Evolutionary conservation across 345 rosid genomes (phyloP), one percentile per base, ranked within the genome.

Genomic region (Carallia pectinifolia): DNA sequence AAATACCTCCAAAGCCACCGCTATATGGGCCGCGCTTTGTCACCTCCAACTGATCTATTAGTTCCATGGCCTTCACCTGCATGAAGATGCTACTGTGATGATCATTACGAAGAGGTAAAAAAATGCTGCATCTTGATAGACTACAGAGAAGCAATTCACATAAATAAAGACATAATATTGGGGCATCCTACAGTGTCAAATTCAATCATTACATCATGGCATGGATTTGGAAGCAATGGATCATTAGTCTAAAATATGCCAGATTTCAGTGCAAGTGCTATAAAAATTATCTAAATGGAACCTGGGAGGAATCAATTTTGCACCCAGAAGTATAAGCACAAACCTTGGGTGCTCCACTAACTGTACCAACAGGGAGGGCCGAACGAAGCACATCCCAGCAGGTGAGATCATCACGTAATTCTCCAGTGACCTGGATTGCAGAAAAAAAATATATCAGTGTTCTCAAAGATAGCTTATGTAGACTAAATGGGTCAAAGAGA

Each of bases 331-430:
- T 30, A 6, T 29, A 3, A 15, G 38, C 7, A 17, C 67, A 68
- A 56, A 70, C 96, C 87, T 94, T 94, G 47, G 98, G 98, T n/a
- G 95, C 97, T 36, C 98, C 90, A 15, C 95, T 91, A 53, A 88
- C 97, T 4, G 96, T 94, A 76, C 99, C 97, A 8, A 91, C 97
- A 0, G 99, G 97, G 58, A 94, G 67, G 5, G 97, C 96, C 64
- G 96, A 89, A 7, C 85, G 81, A 48, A 91, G 77, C 13, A 79
- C 90, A 73, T 94, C 97, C 98, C 98, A 91, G 76, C 90, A 77
- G 61, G 85, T 83, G 44, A 90, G 82, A 73, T 81, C 58, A 62
- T 94, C 93, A 18, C 83, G 82, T 70, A 91, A 69, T 79, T 91
- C 96, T 34, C 97, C 98, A 1, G 89, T 87, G 52, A 94, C 96